phyloP scores from a whole-genome alignment of 2,329 filamentous ascomycete genomes.

The Aspergillus brunneoviolaceus region DNA sequence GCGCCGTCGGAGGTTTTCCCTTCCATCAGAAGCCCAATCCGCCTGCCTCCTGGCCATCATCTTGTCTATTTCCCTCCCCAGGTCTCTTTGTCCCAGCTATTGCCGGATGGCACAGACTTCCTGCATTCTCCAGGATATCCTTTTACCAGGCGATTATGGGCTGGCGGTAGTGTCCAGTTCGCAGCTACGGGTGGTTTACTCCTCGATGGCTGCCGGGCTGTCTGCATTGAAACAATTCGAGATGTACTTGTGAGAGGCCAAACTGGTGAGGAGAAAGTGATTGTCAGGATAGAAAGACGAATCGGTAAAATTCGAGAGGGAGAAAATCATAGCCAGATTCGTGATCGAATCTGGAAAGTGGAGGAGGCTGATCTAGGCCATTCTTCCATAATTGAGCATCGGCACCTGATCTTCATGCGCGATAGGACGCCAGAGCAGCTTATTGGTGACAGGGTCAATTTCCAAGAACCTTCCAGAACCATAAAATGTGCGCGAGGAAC shows the following conservation, averaged over 20 bases:
- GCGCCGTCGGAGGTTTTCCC: slow-evolving; percentile 31
- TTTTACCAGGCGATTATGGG: slow-evolving; percentile 82
- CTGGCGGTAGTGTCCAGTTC: slow-evolving; percentile 70
- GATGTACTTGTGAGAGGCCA: slow-evolving; percentile 52
- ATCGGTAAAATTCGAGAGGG: slow-evolving; percentile 44
- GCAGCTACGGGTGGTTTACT: slow-evolving; percentile 26
- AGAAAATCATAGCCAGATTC: slow-evolving; percentile 35
- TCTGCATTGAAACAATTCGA: slow-evolving; percentile 50
- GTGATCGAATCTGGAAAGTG: slow-evolving; percentile 45
- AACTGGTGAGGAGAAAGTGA: slow-evolving; percentile 56
- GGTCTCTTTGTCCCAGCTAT: slow-evolving; percentile 60
- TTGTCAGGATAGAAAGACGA: slow-evolving; percentile 59
- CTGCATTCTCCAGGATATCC: slow-evolving; percentile 71
- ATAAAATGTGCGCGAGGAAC: slow-evolving; percentile 37
- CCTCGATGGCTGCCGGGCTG: slow-evolving; percentile 39
- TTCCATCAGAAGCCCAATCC: slow-evolving; percentile 31
- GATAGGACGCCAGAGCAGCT: slow-evolving; percentile 44
- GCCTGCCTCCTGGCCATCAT: slow-evolving; percentile 63
- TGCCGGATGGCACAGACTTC: slow-evolving; percentile 81
- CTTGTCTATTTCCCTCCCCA: slow-evolving; percentile 83
- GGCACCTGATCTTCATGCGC: slow-evolving; percentile 65
- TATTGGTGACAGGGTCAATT: slow-evolving; percentile 24
- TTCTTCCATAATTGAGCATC: slow-evolving; percentile 55
- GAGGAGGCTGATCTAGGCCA: slow-evolving; percentile 45
- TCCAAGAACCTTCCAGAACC: slow-evolving; percentile 25